phyloP scores from a whole-genome alignment of 139 green algal genomes.

The Chlorella sp. region DNA sequence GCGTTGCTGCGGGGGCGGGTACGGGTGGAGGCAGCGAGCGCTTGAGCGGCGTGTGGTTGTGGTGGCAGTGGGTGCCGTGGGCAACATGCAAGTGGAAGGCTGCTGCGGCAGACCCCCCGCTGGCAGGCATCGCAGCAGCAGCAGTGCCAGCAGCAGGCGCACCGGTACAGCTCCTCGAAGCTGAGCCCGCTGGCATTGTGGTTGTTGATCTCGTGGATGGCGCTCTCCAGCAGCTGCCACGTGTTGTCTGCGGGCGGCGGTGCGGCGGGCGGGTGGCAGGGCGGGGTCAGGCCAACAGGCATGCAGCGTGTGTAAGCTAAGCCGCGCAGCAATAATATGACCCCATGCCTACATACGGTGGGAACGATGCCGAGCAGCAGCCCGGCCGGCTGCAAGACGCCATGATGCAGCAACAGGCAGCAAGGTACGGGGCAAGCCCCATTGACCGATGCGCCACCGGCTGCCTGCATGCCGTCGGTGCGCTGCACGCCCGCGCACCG shows the following conservation, averaged over 20 bases:
- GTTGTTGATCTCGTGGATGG: conserved; percentile 97
- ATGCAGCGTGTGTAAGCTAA: too few relatives aligned
- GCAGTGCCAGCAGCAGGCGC: too few relatives aligned
- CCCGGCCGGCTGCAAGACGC: too few relatives aligned
- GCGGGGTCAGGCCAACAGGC: too few relatives aligned
- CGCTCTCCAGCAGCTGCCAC: conserved; percentile 93
- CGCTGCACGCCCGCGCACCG: conserved; percentile 40
- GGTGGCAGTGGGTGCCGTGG: not conserved
- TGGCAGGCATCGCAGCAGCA: too few relatives aligned
- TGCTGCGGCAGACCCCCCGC: too few relatives aligned
- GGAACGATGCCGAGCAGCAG: too few relatives aligned
- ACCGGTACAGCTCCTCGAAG: conserved; percentile 99
- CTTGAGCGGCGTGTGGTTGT: not conserved
- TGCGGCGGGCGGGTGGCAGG: not conserved
- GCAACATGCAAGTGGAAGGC: not conserved
- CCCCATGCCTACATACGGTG: too few relatives aligned
- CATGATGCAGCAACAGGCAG: too few relatives aligned
- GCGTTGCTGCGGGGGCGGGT: conserved; percentile 78
- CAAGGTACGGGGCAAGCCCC: not conserved
- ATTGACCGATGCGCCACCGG: not conserved
- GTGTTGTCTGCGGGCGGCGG: conserved; percentile 85
- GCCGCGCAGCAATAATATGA: too few relatives aligned
- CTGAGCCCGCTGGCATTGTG: conserved; percentile 94
- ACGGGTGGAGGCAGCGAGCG: not conserved
- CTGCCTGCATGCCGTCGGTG: not conserved